Percentiles rank a stretch among this genome's conserved stretches.
These are phyloP conservation scores for Penicillium cataractarum DNA, from an alignment of 495 filamentous ascomycete genomes.

Conservation along the genomic window DNA sequence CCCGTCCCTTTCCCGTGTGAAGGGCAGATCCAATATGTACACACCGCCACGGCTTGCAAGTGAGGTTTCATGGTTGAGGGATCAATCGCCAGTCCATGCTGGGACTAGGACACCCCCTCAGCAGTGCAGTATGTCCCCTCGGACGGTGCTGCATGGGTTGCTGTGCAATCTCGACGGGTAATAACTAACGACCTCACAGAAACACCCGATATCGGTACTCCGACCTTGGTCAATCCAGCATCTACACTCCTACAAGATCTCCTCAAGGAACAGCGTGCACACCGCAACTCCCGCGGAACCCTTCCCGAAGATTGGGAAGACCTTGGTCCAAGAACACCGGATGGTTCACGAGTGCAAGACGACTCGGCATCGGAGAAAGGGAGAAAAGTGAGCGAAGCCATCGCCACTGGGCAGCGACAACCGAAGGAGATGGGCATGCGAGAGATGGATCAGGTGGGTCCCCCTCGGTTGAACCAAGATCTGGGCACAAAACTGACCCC, in stretches of 20 bases:
- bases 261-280: conserved; percentile 52
- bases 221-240: conserved; percentile 46
- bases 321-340: conserved; percentile 33
- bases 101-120: conserved; percentile 30
- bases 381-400: conserved; percentile 32
- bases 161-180: not conserved
- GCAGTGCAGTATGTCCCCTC: conserved; percentile 21
- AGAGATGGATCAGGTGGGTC: conserved; percentile 53
- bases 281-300: conserved; percentile 37
- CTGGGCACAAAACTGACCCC: conserved; percentile 12
- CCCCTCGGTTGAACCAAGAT: not conserved
- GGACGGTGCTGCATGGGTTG: not conserved
- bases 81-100: conserved; percentile 32
- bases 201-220: conserved; percentile 33
- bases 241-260: conserved; percentile 52
- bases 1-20: conserved; percentile 41
- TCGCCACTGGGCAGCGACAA: conserved; percentile 30
- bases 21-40: conserved; percentile 42
- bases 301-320: conserved; percentile 32
- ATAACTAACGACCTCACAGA: conserved; percentile 13
- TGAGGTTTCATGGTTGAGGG: conserved; percentile 43
- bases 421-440: conserved; percentile 54
- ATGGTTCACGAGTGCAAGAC: conserved; percentile 35
- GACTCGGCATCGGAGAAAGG: conserved; percentile 44
- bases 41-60: conserved; percentile 34